Conservation (phyloP, 805 yeast genomes). For the Saturnispora diversa region DNA sequence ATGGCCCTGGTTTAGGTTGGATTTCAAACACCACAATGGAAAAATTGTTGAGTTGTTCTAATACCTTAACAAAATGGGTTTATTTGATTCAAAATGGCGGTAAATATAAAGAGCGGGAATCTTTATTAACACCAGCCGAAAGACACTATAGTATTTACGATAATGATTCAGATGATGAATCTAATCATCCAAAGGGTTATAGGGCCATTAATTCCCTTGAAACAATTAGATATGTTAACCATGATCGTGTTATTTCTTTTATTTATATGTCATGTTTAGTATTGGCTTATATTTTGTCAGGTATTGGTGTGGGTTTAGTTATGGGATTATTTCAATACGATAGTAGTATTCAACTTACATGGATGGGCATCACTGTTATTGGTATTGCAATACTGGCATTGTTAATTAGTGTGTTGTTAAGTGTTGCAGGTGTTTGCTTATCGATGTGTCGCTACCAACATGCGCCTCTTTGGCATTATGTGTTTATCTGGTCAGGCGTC, state of each 20-base stretch:
- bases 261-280: conserved; percentile 35
- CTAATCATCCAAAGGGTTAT: conserved; percentile 12
- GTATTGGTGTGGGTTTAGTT: conserved; percentile 38
- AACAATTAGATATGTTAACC: conserved; percentile 19
- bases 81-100: conserved; percentile 2
- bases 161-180: conserved; percentile 10
- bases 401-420: conserved; percentile 31
- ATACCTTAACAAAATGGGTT: conserved; percentile 6
- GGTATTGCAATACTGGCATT: conserved; percentile 34
- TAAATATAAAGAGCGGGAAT: not conserved
- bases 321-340: conserved; percentile 14
- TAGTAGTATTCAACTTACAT: conserved; percentile 17
- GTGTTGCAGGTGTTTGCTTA: conserved; percentile 39
- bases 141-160: conserved; percentile 8
- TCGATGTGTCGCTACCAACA: conserved; percentile 32
- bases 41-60: conserved; percentile 9
- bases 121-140: conserved; percentile 7
- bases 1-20: conserved; percentile 13
- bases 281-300: conserved; percentile 35
- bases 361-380: conserved; percentile 25
- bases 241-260: conserved; percentile 38
- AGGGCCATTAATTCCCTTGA: conserved; percentile 15
- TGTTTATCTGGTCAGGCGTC: conserved; percentile 36
- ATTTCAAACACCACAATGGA: conserved; percentile 9
- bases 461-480: conserved; percentile 36